Evolutionary conservation across 805 yeast genomes (phyloP).

Genomic region (Debaryomyces castellii): DNA sequence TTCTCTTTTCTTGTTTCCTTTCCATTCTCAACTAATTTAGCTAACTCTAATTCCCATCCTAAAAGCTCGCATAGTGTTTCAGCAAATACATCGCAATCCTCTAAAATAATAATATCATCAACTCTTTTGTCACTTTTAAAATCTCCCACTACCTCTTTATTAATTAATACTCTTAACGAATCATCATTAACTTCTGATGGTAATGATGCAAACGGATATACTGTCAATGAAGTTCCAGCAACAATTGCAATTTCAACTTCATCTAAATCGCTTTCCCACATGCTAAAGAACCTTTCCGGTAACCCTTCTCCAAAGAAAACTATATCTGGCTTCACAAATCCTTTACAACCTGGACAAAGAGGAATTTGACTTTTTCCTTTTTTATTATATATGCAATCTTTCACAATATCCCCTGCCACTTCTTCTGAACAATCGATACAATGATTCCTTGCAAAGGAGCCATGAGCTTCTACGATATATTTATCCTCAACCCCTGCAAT

Average conservation of each 20-base stretch:
- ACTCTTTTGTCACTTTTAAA: constrained; percentile 50
- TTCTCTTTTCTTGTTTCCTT: neutral
- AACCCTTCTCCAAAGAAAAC: constrained; percentile 92
- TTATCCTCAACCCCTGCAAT: constrained; percentile 72
- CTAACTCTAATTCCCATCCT: constrained; percentile 66
- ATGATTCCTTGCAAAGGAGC: constrained; percentile 82
- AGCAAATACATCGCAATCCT: constrained; percentile 68
- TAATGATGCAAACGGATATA: constrained; percentile 84
- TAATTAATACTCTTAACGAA: constrained; percentile 63
- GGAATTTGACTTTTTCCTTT: constrained; percentile 44
- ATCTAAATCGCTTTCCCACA: constrained; percentile 59
- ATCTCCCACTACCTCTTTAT: constrained; percentile 77
- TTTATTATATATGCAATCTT: constrained; percentile 30
- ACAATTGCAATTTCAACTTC: constrained; percentile 72
- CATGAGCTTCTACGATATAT: constrained; percentile 86
- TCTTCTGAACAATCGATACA: constrained; percentile 72
- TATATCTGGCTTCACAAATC: constrained; percentile 88
- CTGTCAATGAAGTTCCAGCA: constrained; percentile 90
- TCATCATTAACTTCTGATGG: constrained; percentile 58
- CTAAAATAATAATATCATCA: constrained; percentile 59
- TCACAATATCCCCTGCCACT: constrained; percentile 50
- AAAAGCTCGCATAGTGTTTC: constrained; percentile 48
- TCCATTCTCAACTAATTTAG: constrained; percentile 13
- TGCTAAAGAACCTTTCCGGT: constrained; percentile 66
- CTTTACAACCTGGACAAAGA: constrained; percentile 62